These are phyloP conservation scores for Malus hybrid DNA, from an alignment of 331 rosid genomes.

Conservation along the genomic window DNA sequence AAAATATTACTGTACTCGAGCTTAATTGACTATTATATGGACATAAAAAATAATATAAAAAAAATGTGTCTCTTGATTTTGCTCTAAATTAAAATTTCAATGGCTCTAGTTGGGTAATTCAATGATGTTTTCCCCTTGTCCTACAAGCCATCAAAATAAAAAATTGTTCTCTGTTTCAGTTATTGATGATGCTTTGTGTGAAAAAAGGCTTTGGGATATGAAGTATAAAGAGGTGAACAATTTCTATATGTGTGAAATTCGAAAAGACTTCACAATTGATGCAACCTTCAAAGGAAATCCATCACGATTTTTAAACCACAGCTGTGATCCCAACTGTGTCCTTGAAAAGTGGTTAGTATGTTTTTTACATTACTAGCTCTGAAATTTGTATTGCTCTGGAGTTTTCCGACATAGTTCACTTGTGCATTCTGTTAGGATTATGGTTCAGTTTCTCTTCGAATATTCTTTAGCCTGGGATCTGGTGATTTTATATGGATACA, in stretches of 20 bases:
- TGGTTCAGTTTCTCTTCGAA: background rate
- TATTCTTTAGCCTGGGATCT: background rate
- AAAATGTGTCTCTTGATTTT: background rate
- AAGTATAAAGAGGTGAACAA: constrained; percentile 64
- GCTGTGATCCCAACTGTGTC: constrained; percentile 90
- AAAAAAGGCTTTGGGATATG: constrained; percentile 91
- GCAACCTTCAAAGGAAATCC: constrained; percentile 91
- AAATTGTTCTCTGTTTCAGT: constrained; percentile 40
- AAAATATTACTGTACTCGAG: background rate
- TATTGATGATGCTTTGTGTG: constrained; percentile 77
- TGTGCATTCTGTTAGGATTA: background rate
- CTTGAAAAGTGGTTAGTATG: constrained; percentile 87
- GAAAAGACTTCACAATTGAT: constrained; percentile 91
- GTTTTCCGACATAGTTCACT: background rate
- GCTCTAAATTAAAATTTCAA: too few species aligned
- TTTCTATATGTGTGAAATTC: constrained; percentile 91
- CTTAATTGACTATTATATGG: background rate
- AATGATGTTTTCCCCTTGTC: too few species aligned
- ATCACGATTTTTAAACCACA: constrained; percentile 87
- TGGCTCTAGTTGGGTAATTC: background rate
- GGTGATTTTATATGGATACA: background rate
- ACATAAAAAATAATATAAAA: background rate
- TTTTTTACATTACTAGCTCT: background rate
- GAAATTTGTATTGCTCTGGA: background rate
- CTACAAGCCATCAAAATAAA: too few species aligned